Evolutionary conservation across 2,329 filamentous ascomycete species (phyloP), one percentile per base, ranked within the genome.

Genomic region (Fusarium beomiforme): DNA sequence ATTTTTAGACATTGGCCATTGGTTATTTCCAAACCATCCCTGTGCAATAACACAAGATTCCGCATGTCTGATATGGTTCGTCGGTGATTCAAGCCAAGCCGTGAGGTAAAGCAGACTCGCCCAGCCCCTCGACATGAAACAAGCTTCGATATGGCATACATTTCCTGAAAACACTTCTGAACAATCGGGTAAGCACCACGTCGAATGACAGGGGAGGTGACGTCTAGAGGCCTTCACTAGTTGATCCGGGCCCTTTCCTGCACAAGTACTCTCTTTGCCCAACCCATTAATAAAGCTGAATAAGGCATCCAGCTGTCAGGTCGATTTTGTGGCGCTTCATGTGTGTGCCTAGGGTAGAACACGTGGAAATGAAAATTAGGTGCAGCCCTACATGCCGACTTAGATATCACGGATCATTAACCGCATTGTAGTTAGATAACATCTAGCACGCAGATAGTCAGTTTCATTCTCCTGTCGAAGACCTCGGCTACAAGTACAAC

Each of bases 351-450:
- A 50, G 60, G 33, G 64, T 67, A 61, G 49, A 55, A 46, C 64
- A 67, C 64, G 56, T 63, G 56, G 36, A 34, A 51, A 43, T 42
- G 46, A 31, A 21, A 46, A 42, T 62, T 46, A 31, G 29, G 50
- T 63, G 56, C 64, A 67, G 64, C 64, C 64, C 49, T 68, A 67
- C 56, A 60, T 50, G 41, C 36, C 11, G 58, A 39, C 37, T 41
- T 24, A 60, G 51, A 66, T 17, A 47, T 49, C 34, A 23, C 62
- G 64, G 62, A 61, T 53, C 50, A 53, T 67, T 67, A 47, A 56
- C 64, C 43, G 58, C 23, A 56, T 67, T 67, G 36, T 44, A 56
- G 57, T 41, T 68, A 68, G 64, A 68, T 24, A 29, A 13, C 21
- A 26, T 44, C 37, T 63, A 55, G 64, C 39, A 37, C 37, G 21